Evolutionary conservation across 305 asterid species (phyloP), one percentile per base, ranked within the genome.

Genomic region (Fraxinus baroniana): DNA sequence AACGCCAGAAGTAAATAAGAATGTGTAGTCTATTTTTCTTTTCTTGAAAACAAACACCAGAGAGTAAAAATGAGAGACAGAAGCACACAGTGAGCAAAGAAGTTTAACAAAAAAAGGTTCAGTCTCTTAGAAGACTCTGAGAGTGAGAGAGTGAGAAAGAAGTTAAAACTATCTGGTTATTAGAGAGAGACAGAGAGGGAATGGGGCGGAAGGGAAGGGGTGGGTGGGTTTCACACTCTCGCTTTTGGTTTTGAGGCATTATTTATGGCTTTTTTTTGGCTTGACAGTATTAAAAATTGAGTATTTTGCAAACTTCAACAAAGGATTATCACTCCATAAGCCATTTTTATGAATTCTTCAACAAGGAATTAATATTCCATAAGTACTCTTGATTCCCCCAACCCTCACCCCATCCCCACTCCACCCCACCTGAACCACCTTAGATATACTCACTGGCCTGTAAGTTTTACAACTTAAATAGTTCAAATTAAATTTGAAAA

Each of bases 111-210:
- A 68, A 82, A 80, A 80, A 83, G 79, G 78, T 78, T 66, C 77
- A 83, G 71, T 79, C 66, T 39, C 82, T 80, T 62, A 83, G 81
- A 85, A 72, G 85, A 52, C 49, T 76, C 75, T 70, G 62, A 86
- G 72, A 33, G 37, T 74, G 68, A 71, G 44, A 82, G 62, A 72
- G 74, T 77, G 71, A 78, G 79, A 55, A 74, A 62, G 79, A 41
- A 57, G 20, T 77, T 88, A 89, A 89, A 91, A 86, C 86, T 86
- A 81, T 83, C 82, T 81, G 87, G 94, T 84, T 84, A 22, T 37
- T 57, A 72, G 86, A 74, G 86, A 84, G 84, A 85, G 77, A 78
- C 57, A 81, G 81, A 32, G 22, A 85, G 84, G 82, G 78, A 33
- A 33, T 33, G 78, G 85, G 79, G 39, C 64, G 36, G 36, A 0